Evolutionary conservation across 345 rosid species (phyloP), one percentile per base, ranked within the genome.

Genomic region (Brassica rapa): DNA sequence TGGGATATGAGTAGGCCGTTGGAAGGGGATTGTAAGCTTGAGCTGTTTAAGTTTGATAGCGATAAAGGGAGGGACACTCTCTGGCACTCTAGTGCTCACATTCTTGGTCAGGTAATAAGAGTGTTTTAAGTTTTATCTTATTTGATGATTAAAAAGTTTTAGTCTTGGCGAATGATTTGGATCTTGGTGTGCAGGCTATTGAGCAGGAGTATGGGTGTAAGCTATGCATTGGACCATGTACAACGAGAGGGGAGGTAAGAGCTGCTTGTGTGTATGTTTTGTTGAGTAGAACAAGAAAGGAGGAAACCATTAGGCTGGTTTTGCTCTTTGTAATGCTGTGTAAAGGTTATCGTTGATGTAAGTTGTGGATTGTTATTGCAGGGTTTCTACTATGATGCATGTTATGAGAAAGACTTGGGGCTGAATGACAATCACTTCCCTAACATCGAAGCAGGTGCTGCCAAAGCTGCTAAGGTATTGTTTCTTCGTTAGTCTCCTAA

Each of bases 301-400:
- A 14, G 3, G 60, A 67, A 60, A 71, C n/a, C n/a, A n/a, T n/a
- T n/a, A n/a, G n/a, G n/a, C n/a, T n/a, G n/a, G n/a, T n/a, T n/a
- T 19, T 56, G 73, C 35, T 49, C n/a, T 32, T 10, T 57, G 35
- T 49, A 49, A 2, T 76, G 49, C 2, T 14, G 51, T 68, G 43
- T 11, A 16, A 62, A 51, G 15, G 70, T 23, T 57, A 11, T 77
- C 8, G 37, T 16, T 72, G 75, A 81, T 71, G 59, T 57, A 24
- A 21, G 35, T 79, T 33, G 25, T 63, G 35, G 65, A 61, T 72
- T 82, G 59, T 14, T 73, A 7, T 70, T 79, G 71, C 88, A 95
- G 98, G 99, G 99, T 55, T 96, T 96, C 84, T 96, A 90, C 82
- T 96, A 96, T 84, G 99, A 96, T 85, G 99, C 90, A 39, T 90